A percentile compares a stretch with the other conserved stretches of the same genome.
phyloP scores from a whole-genome alignment of 2,329 filamentous ascomycete species.

The Pseudopithomyces chartarum region DNA sequence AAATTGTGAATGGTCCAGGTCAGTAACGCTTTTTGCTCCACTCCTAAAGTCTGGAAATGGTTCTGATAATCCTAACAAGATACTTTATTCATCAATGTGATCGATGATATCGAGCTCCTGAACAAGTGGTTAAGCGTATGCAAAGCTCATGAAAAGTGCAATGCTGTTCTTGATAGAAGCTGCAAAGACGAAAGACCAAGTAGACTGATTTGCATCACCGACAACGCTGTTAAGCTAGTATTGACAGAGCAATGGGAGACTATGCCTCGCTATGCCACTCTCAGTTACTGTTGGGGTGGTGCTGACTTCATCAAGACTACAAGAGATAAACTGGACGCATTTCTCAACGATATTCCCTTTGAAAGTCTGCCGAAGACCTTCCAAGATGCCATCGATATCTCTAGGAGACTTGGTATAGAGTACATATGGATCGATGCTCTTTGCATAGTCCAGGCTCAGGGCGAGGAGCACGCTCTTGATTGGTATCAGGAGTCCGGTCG shows the following conservation, averaged over 20 bases:
- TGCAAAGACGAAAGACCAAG: not conserved
- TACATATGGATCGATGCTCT: conserved; percentile 23
- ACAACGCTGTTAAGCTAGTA: not conserved
- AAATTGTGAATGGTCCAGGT: not conserved
- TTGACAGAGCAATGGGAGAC: not conserved
- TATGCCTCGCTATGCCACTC: not conserved
- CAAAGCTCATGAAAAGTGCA: not conserved
- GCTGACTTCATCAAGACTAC: not conserved
- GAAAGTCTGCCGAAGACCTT: conserved; percentile 1
- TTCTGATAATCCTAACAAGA: not conserved
- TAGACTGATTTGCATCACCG: not conserved
- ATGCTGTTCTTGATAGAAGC: not conserved
- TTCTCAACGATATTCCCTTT: not conserved
- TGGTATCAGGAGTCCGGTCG: conserved; percentile 2
- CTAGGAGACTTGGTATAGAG: not conserved
- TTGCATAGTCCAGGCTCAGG: conserved; percentile 16
- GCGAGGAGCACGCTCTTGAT: not conserved
- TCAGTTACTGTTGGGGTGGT: conserved; percentile 4
- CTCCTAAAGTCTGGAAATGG: too few relatives aligned
- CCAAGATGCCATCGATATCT: not conserved
- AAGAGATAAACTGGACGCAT: not conserved
- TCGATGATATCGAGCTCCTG: not conserved
- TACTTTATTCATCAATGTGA: not conserved
- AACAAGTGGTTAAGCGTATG: not conserved
- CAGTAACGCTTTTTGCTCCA: not conserved